Conservation (phyloP, 257 asterid genomes). For the Coffea eugenioides region DNA sequence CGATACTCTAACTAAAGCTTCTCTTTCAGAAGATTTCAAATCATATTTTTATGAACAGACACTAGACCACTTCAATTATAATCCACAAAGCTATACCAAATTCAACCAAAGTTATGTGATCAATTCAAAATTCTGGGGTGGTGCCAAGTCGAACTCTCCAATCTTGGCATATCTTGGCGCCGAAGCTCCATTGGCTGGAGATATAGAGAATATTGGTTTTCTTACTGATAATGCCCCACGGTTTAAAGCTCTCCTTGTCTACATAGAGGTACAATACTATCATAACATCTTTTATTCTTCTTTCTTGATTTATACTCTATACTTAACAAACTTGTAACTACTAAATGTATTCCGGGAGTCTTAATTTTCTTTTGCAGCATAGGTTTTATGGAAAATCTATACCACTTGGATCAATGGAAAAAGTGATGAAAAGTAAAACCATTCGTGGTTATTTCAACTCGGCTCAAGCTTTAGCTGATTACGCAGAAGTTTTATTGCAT, state of each 20-base stretch:
- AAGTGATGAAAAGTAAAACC: slow-evolving; percentile 38
- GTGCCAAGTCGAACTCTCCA: slow-evolving; percentile 41
- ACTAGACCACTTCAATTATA: slow-evolving; percentile 75
- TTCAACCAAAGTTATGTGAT: slow-evolving; percentile 57
- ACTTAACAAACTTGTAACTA: background rate
- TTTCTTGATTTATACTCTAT: background rate
- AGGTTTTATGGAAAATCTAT: slow-evolving; percentile 64
- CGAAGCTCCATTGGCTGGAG: slow-evolving; percentile 48
- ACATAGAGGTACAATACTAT: slow-evolving; percentile 53
- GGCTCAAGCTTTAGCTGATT: slow-evolving; percentile 84
- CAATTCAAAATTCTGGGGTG: slow-evolving; percentile 54
- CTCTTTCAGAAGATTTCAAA: slow-evolving; percentile 26
- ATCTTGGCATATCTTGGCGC: slow-evolving; percentile 72
- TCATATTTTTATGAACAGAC: slow-evolving; percentile 59
- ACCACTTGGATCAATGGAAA: slow-evolving; percentile 53
- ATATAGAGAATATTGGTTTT: slow-evolving; percentile 33
- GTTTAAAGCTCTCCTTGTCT: slow-evolving; percentile 62
- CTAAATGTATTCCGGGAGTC: no score
- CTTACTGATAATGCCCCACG: slow-evolving; percentile 56
- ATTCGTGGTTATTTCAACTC: slow-evolving; percentile 73
- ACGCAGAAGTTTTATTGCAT: slow-evolving; percentile 57
- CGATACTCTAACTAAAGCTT: background rate
- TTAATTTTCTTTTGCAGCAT: slow-evolving; percentile 38
- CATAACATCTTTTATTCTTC: background rate
- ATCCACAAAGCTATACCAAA: slow-evolving; percentile 51